Evolutionary conservation across 106 monocot species (phyloP).

Genomic region (Dioscorea alata): DNA sequence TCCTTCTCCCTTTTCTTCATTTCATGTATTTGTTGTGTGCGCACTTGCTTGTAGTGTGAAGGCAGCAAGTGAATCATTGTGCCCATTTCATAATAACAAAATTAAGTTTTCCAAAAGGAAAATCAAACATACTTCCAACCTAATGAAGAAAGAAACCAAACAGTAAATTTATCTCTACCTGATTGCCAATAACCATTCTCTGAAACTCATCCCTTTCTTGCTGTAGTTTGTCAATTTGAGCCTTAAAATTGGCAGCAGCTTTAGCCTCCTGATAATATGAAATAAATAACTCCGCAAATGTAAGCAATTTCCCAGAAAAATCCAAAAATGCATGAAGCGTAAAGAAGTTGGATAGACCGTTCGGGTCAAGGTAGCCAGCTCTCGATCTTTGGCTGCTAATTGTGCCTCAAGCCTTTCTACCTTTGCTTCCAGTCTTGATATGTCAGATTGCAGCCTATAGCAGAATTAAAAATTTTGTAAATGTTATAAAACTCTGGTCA

Average conservation of each 20-base stretch:
- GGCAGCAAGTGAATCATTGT: not conserved
- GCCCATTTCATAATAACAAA: not conserved
- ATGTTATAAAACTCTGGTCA: too few species aligned
- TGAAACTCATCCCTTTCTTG: constrained; percentile 98
- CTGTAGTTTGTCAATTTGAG: constrained; percentile 94
- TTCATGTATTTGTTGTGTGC: constrained; percentile 97
- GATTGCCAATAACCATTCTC: constrained; percentile 97
- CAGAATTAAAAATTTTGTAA: not conserved
- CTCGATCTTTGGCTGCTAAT: constrained; percentile 86
- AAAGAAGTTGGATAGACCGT: constrained; percentile 35
- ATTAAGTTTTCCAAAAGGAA: not conserved
- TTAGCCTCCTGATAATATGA: constrained; percentile 71
- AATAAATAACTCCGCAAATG: not conserved
- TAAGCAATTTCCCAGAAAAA: too few species aligned
- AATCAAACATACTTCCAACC: not conserved
- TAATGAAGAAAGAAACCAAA: not conserved
- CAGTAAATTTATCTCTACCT: constrained; percentile 38
- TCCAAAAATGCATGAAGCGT: not conserved
- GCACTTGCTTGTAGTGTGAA: constrained; percentile 63
- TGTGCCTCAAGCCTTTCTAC: constrained; percentile 95
- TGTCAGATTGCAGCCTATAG: constrained; percentile 71
- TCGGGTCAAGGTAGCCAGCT: constrained; percentile 83
- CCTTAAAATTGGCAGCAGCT: constrained; percentile 67
- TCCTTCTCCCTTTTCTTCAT: constrained; percentile 99
- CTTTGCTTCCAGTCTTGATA: constrained; percentile 90